Base-by-base conservation (phyloP, 257 asterid species). In the Agastache rugosa region DNA sequence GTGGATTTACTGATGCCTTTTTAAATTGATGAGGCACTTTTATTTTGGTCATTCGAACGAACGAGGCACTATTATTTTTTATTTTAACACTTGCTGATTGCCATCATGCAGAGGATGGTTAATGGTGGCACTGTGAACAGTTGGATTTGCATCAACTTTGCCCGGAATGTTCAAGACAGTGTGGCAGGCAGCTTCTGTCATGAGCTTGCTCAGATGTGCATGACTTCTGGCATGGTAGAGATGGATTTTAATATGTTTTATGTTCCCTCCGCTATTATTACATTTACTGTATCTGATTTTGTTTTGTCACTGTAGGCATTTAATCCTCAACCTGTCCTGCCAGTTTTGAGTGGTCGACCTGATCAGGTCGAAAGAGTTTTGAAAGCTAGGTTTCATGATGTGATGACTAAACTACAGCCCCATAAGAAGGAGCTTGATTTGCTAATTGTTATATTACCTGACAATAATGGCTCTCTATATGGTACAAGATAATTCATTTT, bases 131-230 rank as follows among this genome's bases (percentile, higher is more conserved):
- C 82, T 4, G 99, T 92, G 17, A 85, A 78, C 83, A 81, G 71
- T 66, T 95, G 99, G 99, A 87, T 91, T 45, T 91, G 96, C 71
- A 89, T 95, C 15, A 95, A 95, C 77, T 95, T 95, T 64, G 91
- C 97, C 27, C 90, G 96, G 71, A 82, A 71, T 70, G 87, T 95
- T 63, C 98, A 85, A 79, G 96, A 95, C 50, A 77, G 27, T n/a
- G 77, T 84, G 54, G 97, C 96, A 1, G 87, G 77, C 25, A 79
- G 74, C 68, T 95, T 95, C 77, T 92, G 98, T 78, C 79, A 83
- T 20, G 99, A 89, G 82, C 96, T 95, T 72, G 99, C 97, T 23
- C 94, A 84, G 69, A 95, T 95, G 99, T 95, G 99, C 83, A 74
- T 15, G 1, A 87, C 92, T 8, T 95, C 98, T 56, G 99, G 99